These are phyloP conservation scores for Nadsonia starkeyi-henricii DNA, from an alignment of 1,139 yeast genomes.

Conservation along the genomic window DNA sequence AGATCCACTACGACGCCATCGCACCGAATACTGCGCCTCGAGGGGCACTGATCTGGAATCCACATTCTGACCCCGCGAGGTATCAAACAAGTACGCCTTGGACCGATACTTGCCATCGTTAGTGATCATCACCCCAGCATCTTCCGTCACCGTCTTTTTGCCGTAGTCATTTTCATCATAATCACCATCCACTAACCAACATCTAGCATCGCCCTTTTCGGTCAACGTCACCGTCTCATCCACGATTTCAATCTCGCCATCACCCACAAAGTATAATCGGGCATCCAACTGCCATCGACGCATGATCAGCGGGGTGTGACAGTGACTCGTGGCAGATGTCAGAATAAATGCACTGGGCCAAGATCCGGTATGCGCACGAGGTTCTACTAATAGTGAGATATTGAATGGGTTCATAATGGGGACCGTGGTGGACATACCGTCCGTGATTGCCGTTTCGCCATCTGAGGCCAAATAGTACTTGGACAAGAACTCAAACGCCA, in stretches of 20 bases:
- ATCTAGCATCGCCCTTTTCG: slow-evolving; percentile 6
- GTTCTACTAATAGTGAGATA: slow-evolving; percentile 21
- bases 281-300: slow-evolving; percentile 22
- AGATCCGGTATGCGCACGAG: slow-evolving; percentile 18
- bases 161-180: not conserved
- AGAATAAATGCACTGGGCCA: slow-evolving; percentile 27
- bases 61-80: slow-evolving; percentile 13
- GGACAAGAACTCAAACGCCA: slow-evolving; percentile 17
- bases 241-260: not conserved
- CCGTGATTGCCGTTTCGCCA: slow-evolving; percentile 16
- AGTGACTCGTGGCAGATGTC: slow-evolving; percentile 7
- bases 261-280: not conserved
- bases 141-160: not conserved
- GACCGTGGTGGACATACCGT: slow-evolving; percentile 14
- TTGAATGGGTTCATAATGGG: slow-evolving; percentile 22
- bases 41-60: slow-evolving; percentile 20
- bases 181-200: slow-evolving; percentile 6
- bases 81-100: slow-evolving; percentile 15
- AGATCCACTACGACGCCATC: slow-evolving; percentile 6
- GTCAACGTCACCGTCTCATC: not conserved
- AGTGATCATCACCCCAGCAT: not conserved
- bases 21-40: slow-evolving; percentile 16
- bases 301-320: slow-evolving; percentile 15
- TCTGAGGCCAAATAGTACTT: slow-evolving; percentile 16
- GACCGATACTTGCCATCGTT: not conserved